A percentile compares a stretch with the other conserved stretches of the same genome.
Conservation (phyloP, 2,329 filamentous ascomycete species). For the Beauveria asiatica region DNA sequence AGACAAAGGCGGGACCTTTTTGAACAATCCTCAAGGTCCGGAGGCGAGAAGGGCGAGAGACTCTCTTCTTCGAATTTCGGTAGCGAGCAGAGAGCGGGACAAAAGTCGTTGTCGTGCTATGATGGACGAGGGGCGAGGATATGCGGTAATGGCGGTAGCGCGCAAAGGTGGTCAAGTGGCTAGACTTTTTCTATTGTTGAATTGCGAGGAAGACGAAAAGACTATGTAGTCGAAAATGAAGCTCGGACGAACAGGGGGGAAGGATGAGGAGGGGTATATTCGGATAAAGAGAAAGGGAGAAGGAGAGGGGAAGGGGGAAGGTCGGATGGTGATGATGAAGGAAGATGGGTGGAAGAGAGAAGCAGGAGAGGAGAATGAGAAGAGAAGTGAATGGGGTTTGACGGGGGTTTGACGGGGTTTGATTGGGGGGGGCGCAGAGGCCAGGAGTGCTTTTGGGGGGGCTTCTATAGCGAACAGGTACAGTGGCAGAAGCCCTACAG, state of each 20-base stretch:
- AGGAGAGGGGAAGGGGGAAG: slow-evolving; percentile 24
- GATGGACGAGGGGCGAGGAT: background rate
- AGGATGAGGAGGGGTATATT: slow-evolving; percentile 21
- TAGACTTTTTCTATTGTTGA: slow-evolving; percentile 14
- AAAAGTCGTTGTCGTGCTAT: background rate
- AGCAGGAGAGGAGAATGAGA: slow-evolving; percentile 22
- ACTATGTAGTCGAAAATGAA: slow-evolving; percentile 14
- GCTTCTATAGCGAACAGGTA: no score
- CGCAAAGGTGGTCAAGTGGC: slow-evolving; percentile 10
- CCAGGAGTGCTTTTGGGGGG: no score
- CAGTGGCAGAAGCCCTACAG: no score
- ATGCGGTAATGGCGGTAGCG: background rate
- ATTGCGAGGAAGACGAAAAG: slow-evolving; percentile 21
- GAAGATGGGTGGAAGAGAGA: slow-evolving; percentile 23
- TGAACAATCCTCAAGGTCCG: background rate
- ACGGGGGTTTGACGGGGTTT: no score
- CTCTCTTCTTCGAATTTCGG: background rate
- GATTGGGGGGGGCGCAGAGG: no score
- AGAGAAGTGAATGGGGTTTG: slow-evolving; percentile 12
- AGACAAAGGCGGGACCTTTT: slow-evolving; percentile 9
- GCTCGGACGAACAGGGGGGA: slow-evolving; percentile 16
- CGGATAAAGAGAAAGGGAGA: slow-evolving; percentile 17
- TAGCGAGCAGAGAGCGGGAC: background rate
- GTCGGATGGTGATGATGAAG: slow-evolving; percentile 20
- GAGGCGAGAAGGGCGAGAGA: background rate